Evolutionary conservation across 2,329 filamentous ascomycete genomes (phyloP).

Genomic region (Orbilia javanica): DNA sequence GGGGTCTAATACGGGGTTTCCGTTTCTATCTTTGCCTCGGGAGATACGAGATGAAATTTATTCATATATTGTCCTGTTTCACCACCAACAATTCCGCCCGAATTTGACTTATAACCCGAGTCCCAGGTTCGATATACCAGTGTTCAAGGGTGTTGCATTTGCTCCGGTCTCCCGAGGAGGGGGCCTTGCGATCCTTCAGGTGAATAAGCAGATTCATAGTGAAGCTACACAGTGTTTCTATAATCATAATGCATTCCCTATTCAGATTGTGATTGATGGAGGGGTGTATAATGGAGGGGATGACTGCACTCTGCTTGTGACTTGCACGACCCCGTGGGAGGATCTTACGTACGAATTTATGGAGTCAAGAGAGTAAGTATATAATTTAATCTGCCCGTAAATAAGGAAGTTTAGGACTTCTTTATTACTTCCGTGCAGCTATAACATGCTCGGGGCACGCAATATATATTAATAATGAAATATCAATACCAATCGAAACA

Average conservation of each 20-base stretch:
- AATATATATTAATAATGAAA: background rate
- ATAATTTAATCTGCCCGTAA: background rate
- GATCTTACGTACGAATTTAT: slow-evolving; percentile 39
- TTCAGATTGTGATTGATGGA: slow-evolving; percentile 36
- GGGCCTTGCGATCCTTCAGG: slow-evolving; percentile 29
- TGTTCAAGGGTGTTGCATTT: slow-evolving; percentile 35
- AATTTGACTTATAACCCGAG: slow-evolving; percentile 8
- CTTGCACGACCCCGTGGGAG: slow-evolving; percentile 46
- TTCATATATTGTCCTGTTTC: slow-evolving; percentile 39
- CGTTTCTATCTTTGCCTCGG: slow-evolving; percentile 36
- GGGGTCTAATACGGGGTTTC: slow-evolving; percentile 17
- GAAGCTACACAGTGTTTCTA: slow-evolving; percentile 48
- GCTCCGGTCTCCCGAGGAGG: slow-evolving; percentile 12
- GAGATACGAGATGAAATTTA: slow-evolving; percentile 54
- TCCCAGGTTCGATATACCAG: background rate
- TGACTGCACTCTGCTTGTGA: slow-evolving; percentile 21
- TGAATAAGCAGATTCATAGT: slow-evolving; percentile 39
- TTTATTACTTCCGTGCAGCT: background rate
- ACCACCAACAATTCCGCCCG: slow-evolving; percentile 29
- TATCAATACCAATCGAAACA: background rate
- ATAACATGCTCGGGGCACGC: background rate
- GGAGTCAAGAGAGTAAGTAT: slow-evolving; percentile 30
- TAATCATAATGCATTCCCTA: slow-evolving; percentile 29
- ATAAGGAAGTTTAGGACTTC: background rate
- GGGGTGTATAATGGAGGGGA: slow-evolving; percentile 2